phyloP scores from a whole-genome alignment of 495 filamentous ascomycete genomes.

The Polyplosphaeria fusca region DNA sequence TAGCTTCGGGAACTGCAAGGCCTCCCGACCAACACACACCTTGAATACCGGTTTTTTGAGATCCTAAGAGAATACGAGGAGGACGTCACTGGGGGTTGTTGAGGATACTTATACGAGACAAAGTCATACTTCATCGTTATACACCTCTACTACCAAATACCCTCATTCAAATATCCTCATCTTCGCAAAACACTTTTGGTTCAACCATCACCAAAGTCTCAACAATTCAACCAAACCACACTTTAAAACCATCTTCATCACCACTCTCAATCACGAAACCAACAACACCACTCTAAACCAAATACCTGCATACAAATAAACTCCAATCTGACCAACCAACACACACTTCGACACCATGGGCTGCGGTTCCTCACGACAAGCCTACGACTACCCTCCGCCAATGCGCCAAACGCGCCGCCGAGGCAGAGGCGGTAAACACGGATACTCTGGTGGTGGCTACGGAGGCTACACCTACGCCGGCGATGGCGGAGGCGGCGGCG shows the following conservation, averaged over 20 bases:
- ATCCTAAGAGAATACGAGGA: no score
- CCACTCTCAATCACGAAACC: no score
- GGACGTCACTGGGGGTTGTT: no score
- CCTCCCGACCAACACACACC: no score
- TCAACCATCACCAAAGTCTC: neutral
- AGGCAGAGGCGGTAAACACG: neutral
- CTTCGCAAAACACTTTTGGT: neutral
- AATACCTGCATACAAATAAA: no score
- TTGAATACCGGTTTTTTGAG: no score
- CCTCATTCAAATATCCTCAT: neutral
- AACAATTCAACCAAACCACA: neutral
- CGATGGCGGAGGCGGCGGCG: neutral
- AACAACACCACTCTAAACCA: no score
- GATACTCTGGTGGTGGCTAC: neutral
- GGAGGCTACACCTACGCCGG: neutral
- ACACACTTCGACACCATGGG: neutral
- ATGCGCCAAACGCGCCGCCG: neutral
- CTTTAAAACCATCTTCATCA: no score
- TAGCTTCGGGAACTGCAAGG: no score
- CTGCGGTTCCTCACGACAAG: neutral
- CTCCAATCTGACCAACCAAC: no score
- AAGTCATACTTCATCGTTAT: neutral
- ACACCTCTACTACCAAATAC: neutral
- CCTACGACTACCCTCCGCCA: neutral
- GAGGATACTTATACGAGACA: no score